These are phyloP conservation scores for Thelonectria olida DNA, from an alignment of 2,329 filamentous ascomycete species.

Conservation along the genomic window DNA sequence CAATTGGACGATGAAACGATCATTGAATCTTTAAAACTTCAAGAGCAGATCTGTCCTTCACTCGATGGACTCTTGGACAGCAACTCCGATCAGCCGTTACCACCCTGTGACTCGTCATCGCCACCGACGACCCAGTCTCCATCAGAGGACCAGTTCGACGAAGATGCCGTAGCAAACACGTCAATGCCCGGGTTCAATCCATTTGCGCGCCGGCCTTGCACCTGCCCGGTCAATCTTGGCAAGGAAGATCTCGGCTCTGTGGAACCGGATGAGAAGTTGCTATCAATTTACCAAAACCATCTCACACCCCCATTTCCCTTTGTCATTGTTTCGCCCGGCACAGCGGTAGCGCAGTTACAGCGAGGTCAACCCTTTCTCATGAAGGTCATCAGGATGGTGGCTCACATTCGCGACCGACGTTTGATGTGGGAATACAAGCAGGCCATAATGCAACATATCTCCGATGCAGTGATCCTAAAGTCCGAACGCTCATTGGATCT, in stretches of 20 bases:
- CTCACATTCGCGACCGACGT: conserved; percentile 14
- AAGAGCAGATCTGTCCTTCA: neutral
- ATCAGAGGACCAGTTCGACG: neutral
- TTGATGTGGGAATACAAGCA: conserved; percentile 22
- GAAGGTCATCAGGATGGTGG: conserved; percentile 22
- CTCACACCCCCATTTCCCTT: conserved; percentile 21
- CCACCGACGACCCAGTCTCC: neutral
- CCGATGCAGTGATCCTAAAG: conserved; percentile 13
- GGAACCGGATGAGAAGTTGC: conserved; percentile 21
- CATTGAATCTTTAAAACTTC: neutral
- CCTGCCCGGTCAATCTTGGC: conserved; percentile 1
- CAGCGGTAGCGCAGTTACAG: conserved; percentile 12
- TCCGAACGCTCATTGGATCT: conserved; percentile 23
- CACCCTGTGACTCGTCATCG: neutral
- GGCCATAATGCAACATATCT: conserved; percentile 15
- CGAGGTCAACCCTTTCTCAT: conserved; percentile 20
- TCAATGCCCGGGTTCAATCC: conserved; percentile 9
- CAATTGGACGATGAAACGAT: neutral
- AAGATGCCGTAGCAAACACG: neutral
- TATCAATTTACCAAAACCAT: conserved; percentile 18
- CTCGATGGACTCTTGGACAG: neutral
- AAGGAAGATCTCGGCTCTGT: conserved; percentile 3
- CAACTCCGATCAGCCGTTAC: neutral
- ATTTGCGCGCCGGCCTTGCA: neutral
- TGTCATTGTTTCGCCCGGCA: conserved; percentile 15